These are phyloP conservation scores for Trypanosoma lewisi DNA, from an alignment of 208 protist genomes.

Conservation along the genomic window DNA sequence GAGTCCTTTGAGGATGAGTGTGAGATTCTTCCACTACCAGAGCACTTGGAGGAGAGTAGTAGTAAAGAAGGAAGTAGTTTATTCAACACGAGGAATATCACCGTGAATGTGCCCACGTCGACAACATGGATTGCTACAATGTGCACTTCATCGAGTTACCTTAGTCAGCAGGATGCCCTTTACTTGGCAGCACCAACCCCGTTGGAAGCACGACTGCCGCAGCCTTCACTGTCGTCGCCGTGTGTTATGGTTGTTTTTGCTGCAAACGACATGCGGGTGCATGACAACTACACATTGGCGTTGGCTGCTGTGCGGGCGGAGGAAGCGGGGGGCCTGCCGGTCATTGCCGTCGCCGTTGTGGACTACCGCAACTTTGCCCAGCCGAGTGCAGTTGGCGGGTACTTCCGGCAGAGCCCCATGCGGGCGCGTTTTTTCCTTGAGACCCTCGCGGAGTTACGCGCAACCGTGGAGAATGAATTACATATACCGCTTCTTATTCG, in stretches of 20 bases:
- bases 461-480: slow-evolving; percentile 46
- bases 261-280: slow-evolving; percentile 80
- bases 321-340: slow-evolving; percentile 32
- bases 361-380: slow-evolving; percentile 88
- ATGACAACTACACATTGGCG: slow-evolving; percentile 84
- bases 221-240: not conserved
- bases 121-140: slow-evolving; percentile 4
- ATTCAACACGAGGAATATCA: not conserved
- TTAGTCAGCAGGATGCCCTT: slow-evolving; percentile 51
- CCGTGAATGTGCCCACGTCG: not conserved
- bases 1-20: slow-evolving; percentile 2
- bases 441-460: slow-evolving; percentile 62
- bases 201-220: slow-evolving; percentile 34
- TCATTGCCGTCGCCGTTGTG: slow-evolving; percentile 73
- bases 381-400: slow-evolving; percentile 75
- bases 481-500: slow-evolving; percentile 77
- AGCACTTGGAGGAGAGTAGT: not conserved
- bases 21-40: slow-evolving; percentile 13
- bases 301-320: slow-evolving; percentile 64
- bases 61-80: not conserved
- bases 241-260: slow-evolving; percentile 82
- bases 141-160: slow-evolving; percentile 22
- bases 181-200: slow-evolving; percentile 55
- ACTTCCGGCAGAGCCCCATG: slow-evolving; percentile 79
- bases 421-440: slow-evolving; percentile 78